Evolutionary conservation across 2,329 filamentous ascomycete species (phyloP).

Genomic region (Colletotrichum orbiculare): DNA sequence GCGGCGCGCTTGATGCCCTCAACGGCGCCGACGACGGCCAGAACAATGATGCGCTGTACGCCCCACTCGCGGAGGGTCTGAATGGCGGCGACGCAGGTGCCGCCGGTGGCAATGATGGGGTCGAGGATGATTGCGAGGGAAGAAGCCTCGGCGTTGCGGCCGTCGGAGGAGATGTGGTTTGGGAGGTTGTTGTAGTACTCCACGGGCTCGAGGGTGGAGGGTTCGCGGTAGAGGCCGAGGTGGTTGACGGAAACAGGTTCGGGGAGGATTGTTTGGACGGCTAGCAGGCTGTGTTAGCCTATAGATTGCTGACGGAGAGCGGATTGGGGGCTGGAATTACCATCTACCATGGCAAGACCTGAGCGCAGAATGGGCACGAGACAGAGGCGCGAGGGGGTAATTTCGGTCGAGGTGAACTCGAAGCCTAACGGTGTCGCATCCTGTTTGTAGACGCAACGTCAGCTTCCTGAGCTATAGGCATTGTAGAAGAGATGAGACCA

Average conservation of each 20-base stretch:
- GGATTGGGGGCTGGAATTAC: constrained; percentile 52
- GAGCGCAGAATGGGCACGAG: constrained; percentile 94
- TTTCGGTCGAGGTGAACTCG: constrained; percentile 73
- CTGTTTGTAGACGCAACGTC: constrained; percentile 53
- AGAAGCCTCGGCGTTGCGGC: constrained; percentile 50
- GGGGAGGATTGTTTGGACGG: constrained; percentile 85
- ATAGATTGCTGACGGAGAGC: background rate
- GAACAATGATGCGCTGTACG: constrained; percentile 80
- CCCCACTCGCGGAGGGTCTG: constrained; percentile 93
- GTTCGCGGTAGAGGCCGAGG: constrained; percentile 93
- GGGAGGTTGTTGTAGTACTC: constrained; percentile 99
- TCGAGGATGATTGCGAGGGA: constrained; percentile 86
- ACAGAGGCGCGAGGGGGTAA: constrained; percentile 75
- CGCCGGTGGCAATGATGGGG: constrained; percentile 93
- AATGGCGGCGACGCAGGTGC: constrained; percentile 89
- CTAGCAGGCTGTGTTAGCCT: constrained; percentile 51
- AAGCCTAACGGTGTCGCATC: constrained; percentile 83
- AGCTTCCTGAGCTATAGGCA: background rate
- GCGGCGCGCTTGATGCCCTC: constrained; percentile 79
- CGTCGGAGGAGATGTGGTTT: constrained; percentile 65
- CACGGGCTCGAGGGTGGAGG: constrained; percentile 85
- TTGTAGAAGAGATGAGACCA: background rate
- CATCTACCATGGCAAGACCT: constrained; percentile 90
- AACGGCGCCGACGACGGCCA: constrained; percentile 79
- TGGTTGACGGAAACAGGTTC: constrained; percentile 86